Base-by-base conservation (phyloP, 331 rosid genomes). In the Ulmus americana region DNA sequence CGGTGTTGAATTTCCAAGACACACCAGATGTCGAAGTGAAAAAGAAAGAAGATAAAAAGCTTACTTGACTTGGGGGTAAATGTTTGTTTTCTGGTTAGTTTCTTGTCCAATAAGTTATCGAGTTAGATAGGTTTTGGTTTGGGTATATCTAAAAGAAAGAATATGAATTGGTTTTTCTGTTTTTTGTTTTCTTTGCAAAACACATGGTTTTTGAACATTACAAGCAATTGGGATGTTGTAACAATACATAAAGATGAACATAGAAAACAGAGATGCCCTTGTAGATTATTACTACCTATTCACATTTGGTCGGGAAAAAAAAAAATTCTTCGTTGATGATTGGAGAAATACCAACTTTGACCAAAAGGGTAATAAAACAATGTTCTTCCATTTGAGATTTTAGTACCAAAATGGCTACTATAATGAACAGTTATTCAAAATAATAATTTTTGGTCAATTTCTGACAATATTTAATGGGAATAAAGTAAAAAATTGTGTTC, bases 1-100 rank as follows among this genome's bases (percentile, higher is more conserved):
- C 89, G 56, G 76, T 84, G 63, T 74, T 82, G 52, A 77, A 20
- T 39, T 7, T 55, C 56, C 83, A 83, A 59, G 80, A 74, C 68
- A 28, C 35, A 28, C 72, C 83, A 44, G 79, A 79, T 48, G 72
- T 72, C 53, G 75, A 73, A 63, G 35, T 75, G 47, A 75, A 79
- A 68, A 58, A 5, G 70, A 84, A 83, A 72, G 77, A 70, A 68
- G 81, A 63, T n/a, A 59, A 58, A 39, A 49, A 56, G 46, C 73
- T 51, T 78, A 48, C 70, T 61, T 74, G 51, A 39, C 71, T 41
- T 54, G 67, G 41, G 44, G 45, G 47, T 14, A n/a, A 39, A 47
- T 65, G 59, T 43, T 70, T 52, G 65, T 22, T 35, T 64, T 53
- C 22, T 20, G 67, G 50, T 38, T 35, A 42, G 18, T 41, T 59